These are phyloP conservation scores for Datura wrightii DNA, from an alignment of 257 asterid genomes.

Conservation along the genomic window DNA sequence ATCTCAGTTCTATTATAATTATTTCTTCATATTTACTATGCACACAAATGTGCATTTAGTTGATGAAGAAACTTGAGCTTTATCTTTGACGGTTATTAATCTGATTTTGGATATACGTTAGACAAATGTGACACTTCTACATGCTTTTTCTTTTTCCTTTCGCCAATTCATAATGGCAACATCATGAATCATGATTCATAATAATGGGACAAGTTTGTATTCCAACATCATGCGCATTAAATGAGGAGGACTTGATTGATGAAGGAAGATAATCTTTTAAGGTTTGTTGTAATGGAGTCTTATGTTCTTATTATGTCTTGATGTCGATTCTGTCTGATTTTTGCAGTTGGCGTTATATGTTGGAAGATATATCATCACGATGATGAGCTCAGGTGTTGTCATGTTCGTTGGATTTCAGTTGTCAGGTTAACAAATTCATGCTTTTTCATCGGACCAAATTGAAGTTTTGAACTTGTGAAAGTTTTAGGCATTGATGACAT, in stretches of 20 bases:
- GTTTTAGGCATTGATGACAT: background rate
- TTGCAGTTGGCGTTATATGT: constrained; percentile 73
- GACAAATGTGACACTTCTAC: background rate
- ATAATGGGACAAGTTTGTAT: background rate
- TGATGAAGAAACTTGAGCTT: background rate
- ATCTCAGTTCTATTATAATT: background rate
- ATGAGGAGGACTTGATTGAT: background rate
- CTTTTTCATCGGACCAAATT: background rate
- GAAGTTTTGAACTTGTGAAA: background rate
- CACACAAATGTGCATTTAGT: background rate
- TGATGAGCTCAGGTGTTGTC: constrained; percentile 89
- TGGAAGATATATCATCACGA: constrained; percentile 86
- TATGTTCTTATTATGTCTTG: constrained; percentile 23
- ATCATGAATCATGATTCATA: background rate
- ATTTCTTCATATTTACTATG: background rate
- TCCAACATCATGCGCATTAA: background rate
- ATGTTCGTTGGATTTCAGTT: constrained; percentile 85
- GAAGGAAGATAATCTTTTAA: background rate
- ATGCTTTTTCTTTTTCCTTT: background rate
- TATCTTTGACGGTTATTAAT: background rate
- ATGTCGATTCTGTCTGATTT: constrained; percentile 8
- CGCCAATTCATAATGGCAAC: background rate
- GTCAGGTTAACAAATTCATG: constrained; percentile 67
- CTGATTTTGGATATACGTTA: background rate
- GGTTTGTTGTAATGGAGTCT: background rate